These are phyloP conservation scores for Venturia oleaginea DNA, from an alignment of 2,329 filamentous ascomycete genomes.

Conservation along the genomic window DNA sequence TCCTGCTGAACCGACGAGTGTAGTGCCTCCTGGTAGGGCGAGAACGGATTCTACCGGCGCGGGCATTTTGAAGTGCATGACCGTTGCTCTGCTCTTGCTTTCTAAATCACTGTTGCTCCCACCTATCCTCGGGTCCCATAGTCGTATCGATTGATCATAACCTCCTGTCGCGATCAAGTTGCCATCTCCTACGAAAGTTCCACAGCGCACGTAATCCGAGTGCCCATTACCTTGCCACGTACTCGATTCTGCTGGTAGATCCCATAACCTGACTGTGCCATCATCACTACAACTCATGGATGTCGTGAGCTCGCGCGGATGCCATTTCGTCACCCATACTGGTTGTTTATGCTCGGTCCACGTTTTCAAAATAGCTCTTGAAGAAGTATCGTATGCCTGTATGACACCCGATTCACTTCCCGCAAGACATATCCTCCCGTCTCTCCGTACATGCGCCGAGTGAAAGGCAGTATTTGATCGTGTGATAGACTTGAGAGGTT, in stretches of 20 bases:
- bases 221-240: constrained; percentile 76
- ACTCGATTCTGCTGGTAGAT: constrained; percentile 71
- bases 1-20: constrained; percentile 73
- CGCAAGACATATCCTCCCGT: constrained; percentile 81
- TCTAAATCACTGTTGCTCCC: constrained; percentile 27
- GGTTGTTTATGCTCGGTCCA: constrained; percentile 94
- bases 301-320: constrained; percentile 75
- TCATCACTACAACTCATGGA: constrained; percentile 90
- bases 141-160: constrained; percentile 85
- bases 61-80: constrained; percentile 93
- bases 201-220: constrained; percentile 77
- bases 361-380: constrained; percentile 85
- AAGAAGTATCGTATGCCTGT: constrained; percentile 88
- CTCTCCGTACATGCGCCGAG: constrained; percentile 76
- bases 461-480: constrained; percentile 72
- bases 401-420: constrained; percentile 87
- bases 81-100: constrained; percentile 40
- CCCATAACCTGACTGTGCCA: constrained; percentile 87
- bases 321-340: constrained; percentile 86
- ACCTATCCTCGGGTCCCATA: constrained; percentile 83
- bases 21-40: constrained; percentile 76
- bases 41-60: constrained; percentile 83
- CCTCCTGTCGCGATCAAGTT: constrained; percentile 67
- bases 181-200: constrained; percentile 54
- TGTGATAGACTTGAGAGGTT: constrained; percentile 87